Conservation (phyloP, 805 yeast genomes). For the Ascoidea tarda region DNA sequence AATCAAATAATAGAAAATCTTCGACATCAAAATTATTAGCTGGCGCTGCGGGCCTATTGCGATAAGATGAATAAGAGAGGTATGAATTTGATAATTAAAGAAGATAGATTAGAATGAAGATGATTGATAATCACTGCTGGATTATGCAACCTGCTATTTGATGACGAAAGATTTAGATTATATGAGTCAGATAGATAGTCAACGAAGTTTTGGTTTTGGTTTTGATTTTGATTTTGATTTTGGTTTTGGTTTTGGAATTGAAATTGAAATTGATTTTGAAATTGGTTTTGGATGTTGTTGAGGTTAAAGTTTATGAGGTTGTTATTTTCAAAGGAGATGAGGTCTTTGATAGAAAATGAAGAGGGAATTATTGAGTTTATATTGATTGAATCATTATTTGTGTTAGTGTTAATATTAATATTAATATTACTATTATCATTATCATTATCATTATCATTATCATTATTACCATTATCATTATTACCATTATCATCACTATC, state of each 20-base stretch:
- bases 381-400: too few species aligned
- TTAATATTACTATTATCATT: background rate
- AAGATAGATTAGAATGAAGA: background rate
- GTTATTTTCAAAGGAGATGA: too few species aligned
- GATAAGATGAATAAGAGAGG: background rate
- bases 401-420: too few species aligned
- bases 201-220: background rate
- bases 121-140: slow-evolving; percentile 9
- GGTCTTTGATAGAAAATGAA: too few species aligned
- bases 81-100: background rate
- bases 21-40: slow-evolving; percentile 6
- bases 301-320: too few species aligned
- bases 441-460: background rate
- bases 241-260: background rate
- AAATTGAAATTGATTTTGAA: background rate
- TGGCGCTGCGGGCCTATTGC: slow-evolving; percentile 9
- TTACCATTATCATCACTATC: background rate
- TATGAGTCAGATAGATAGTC: slow-evolving; percentile 5
- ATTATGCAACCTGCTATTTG: slow-evolving; percentile 10
- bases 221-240: background rate
- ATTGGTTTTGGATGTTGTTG: background rate
- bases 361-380: too few species aligned
- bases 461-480: background rate
- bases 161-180: background rate
- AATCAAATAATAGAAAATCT: slow-evolving; percentile 6